phyloP scores from a whole-genome alignment of 495 filamentous ascomycete species.

The Penicilliopsis zonata region DNA sequence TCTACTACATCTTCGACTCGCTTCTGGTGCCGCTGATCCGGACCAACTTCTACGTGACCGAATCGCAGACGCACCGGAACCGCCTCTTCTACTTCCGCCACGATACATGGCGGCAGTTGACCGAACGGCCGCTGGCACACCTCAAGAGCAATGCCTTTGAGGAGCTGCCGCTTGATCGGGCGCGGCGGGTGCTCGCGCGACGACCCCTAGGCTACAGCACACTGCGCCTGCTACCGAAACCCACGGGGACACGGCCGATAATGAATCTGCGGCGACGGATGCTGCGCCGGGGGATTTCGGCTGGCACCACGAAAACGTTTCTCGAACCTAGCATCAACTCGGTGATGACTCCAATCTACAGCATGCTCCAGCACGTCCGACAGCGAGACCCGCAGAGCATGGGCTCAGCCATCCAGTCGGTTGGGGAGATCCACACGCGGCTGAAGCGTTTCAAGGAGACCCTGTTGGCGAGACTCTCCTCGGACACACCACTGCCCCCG shows the following conservation, averaged over 20 bases:
- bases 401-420: slow-evolving; percentile 67
- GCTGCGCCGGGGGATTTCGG: slow-evolving; percentile 26
- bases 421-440: slow-evolving; percentile 68
- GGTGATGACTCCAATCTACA: slow-evolving; percentile 60
- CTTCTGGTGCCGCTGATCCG: slow-evolving; percentile 80
- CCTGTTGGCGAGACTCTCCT: slow-evolving; percentile 4
- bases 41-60: slow-evolving; percentile 86
- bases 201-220: slow-evolving; percentile 64
- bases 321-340: slow-evolving; percentile 73
- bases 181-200: slow-evolving; percentile 43
- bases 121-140: slow-evolving; percentile 54
- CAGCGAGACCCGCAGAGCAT: slow-evolving; percentile 44
- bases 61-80: slow-evolving; percentile 70
- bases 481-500: slow-evolving; percentile 5
- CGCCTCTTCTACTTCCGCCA: slow-evolving; percentile 90
- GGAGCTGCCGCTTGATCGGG: slow-evolving; percentile 51
- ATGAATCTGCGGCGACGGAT: slow-evolving; percentile 66
- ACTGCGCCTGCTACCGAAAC: slow-evolving; percentile 71
- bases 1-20: slow-evolving; percentile 90
- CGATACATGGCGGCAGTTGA: slow-evolving; percentile 72
- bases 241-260: slow-evolving; percentile 61
- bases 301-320: slow-evolving; percentile 29
- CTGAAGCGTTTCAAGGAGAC: slow-evolving; percentile 54
- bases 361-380: slow-evolving; percentile 69
- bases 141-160: slow-evolving; percentile 72